Evolutionary conservation across 2,329 filamentous ascomycete genomes (phyloP).

Genomic region (Trichophaea hybrida): DNA sequence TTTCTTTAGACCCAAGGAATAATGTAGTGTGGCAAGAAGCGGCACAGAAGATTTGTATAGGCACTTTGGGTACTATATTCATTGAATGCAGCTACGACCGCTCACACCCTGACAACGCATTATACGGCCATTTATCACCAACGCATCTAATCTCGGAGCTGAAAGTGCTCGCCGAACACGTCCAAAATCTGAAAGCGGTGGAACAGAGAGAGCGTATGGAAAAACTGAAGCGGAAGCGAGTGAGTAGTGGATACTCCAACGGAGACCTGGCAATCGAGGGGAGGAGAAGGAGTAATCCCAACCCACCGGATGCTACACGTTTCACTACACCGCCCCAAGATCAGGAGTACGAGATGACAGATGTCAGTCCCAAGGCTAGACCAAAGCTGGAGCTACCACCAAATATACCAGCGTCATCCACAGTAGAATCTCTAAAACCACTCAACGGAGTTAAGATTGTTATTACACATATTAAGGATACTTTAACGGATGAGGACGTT

Average conservation of each 20-base stretch:
- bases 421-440: neutral
- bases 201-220: slow-evolving; percentile 34
- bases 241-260: slow-evolving; percentile 8
- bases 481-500: slow-evolving; percentile 53
- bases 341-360: neutral
- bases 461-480: slow-evolving; percentile 90
- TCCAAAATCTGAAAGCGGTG: slow-evolving; percentile 40
- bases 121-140: slow-evolving; percentile 84
- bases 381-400: neutral
- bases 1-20: slow-evolving; percentile 71
- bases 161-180: slow-evolving; percentile 52
- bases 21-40: slow-evolving; percentile 74
- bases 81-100: slow-evolving; percentile 94
- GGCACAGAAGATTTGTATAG: slow-evolving; percentile 64
- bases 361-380: slow-evolving; percentile 1
- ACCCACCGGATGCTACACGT: slow-evolving; percentile 2
- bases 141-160: slow-evolving; percentile 71
- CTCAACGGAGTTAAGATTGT: slow-evolving; percentile 45
- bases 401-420: neutral
- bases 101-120: slow-evolving; percentile 55
- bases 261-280: slow-evolving; percentile 5
- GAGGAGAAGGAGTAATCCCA: slow-evolving; percentile 14
- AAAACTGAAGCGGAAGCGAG: slow-evolving; percentile 19
- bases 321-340: neutral
- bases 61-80: slow-evolving; percentile 64